phyloP scores from a whole-genome alignment of 2,329 filamentous ascomycete genomes.

The Aureobasidium sp. region DNA sequence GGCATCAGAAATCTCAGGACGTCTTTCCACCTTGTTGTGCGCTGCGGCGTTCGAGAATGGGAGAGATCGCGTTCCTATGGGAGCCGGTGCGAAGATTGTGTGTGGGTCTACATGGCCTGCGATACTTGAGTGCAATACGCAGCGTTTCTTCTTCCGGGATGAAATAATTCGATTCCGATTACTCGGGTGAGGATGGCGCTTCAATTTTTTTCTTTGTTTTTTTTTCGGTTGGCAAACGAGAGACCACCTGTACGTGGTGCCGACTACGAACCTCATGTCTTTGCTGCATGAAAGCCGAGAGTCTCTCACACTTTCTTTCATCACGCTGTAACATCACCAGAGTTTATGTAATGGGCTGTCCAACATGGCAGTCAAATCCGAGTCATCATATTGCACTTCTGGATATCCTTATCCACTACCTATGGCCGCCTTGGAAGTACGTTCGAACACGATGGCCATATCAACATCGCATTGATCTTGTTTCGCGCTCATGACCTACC shows the following conservation, averaged over 20 bases:
- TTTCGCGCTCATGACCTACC: too few relatives aligned
- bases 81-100: slow-evolving; percentile 93
- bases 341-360: not conserved
- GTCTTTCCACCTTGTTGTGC: slow-evolving; percentile 19
- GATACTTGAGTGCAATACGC: slow-evolving; percentile 96
- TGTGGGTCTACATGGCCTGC: slow-evolving; percentile 41
- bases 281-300: slow-evolving; percentile 1
- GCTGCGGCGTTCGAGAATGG: not conserved
- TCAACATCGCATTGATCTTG: too few relatives aligned
- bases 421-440: too few relatives aligned
- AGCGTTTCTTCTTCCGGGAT: slow-evolving; percentile 54
- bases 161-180: slow-evolving; percentile 88
- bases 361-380: not conserved
- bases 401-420: too few relatives aligned
- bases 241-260: slow-evolving; percentile 14
- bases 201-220: slow-evolving; percentile 46
- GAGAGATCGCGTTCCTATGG: slow-evolving; percentile 54
- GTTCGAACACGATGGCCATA: too few relatives aligned
- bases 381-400: not conserved
- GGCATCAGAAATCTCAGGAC: slow-evolving; percentile 88
- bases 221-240: slow-evolving; percentile 31
- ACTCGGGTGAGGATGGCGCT: slow-evolving; percentile 77
- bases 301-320: slow-evolving; percentile 6
- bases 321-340: not conserved
- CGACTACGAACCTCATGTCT: slow-evolving; percentile 13